These are phyloP conservation scores for Tricholoma matsutake DNA, from an alignment of 768 basidiomycete genomes.

Conservation along the genomic window DNA sequence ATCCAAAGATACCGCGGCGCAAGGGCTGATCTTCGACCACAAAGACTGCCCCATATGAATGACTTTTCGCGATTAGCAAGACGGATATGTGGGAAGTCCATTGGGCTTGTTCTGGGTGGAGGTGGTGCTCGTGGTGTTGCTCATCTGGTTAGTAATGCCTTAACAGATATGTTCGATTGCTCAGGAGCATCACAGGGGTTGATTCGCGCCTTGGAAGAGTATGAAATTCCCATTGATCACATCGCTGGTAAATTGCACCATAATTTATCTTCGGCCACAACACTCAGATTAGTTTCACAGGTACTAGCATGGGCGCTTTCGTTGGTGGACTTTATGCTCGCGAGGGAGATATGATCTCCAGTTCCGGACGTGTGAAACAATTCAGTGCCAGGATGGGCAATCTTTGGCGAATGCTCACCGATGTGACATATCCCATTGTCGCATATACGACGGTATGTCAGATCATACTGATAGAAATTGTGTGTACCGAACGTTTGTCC, in stretches of 20 bases:
- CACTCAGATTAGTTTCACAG: constrained; percentile 27
- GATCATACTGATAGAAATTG: constrained; percentile 5
- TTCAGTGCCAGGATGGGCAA: constrained; percentile 92
- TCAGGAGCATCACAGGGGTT: constrained; percentile 61
- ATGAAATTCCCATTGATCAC: constrained; percentile 90
- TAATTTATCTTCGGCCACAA: neutral
- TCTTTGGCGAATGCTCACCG: constrained; percentile 90
- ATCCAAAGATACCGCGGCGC: constrained; percentile 84
- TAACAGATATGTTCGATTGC: neutral
- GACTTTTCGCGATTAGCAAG: constrained; percentile 93
- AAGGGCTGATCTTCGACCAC: constrained; percentile 58
- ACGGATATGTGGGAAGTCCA: constrained; percentile 86
- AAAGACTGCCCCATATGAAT: constrained; percentile 77
- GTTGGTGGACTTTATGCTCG: constrained; percentile 94
- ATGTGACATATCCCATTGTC: constrained; percentile 90
- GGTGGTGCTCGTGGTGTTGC: constrained; percentile 86
- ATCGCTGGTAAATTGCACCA: constrained; percentile 64
- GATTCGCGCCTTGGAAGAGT: constrained; percentile 88
- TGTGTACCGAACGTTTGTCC: constrained; percentile 2
- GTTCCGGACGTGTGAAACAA: constrained; percentile 82
- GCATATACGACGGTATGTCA: constrained; percentile 78
- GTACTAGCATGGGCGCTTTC: constrained; percentile 89
- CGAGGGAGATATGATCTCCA: constrained; percentile 88
- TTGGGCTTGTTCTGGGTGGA: constrained; percentile 93
- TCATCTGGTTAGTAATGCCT: constrained; percentile 31